Evolutionary conservation across 805 yeast genomes (phyloP), one percentile per base, ranked within the genome.

Genomic region (Myxozyma geophila): DNA sequence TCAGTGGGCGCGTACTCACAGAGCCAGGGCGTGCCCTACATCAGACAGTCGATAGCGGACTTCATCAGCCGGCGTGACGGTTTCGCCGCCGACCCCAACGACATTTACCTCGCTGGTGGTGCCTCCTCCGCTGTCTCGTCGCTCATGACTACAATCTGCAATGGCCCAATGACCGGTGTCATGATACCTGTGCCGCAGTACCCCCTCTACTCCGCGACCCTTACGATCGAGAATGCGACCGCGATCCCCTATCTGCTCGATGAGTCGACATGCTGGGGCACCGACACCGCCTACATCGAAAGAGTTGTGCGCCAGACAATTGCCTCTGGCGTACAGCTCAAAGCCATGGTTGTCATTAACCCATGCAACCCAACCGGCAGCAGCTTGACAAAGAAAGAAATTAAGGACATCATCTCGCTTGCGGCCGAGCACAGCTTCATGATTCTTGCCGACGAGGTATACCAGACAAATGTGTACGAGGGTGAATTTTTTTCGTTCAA

Each of bases 321-420:
- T 1, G 74, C 75, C 1, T 77, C 83, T 41, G 90, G 88, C 1
- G 76, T 89, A 36, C 80, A 77, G 12, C 87, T 95, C 67, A 85
- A 90, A 71, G 87, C 93, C 63, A 78, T 96, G 59, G 98, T 93
- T 2, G 90, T 95, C 15, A 95, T 95, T 73, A 95, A 95, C 79
- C 99, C 99, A 1, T 98, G 99, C 62, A 95, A 95, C 77, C 99
- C 99, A 67, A 95, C 99, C 0, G 99, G 99, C 49, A 84, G 97
- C 0, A 85, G 92, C 59, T 80, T 95, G 63, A 76, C 83, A 9
- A 81, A 80, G 56, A 83, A 82, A 5, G 86, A 87, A 67, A 91
- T 95, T 72, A 85, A 81, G 48, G 87, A 86, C 49, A 82, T 95
- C 59, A 80, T 95, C 62, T 80, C 83, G 44, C 83, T 93, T 61